Evolutionary conservation across 2,329 filamentous ascomycete species (phyloP).

Genomic region (Talaromyces verruculosus): DNA sequence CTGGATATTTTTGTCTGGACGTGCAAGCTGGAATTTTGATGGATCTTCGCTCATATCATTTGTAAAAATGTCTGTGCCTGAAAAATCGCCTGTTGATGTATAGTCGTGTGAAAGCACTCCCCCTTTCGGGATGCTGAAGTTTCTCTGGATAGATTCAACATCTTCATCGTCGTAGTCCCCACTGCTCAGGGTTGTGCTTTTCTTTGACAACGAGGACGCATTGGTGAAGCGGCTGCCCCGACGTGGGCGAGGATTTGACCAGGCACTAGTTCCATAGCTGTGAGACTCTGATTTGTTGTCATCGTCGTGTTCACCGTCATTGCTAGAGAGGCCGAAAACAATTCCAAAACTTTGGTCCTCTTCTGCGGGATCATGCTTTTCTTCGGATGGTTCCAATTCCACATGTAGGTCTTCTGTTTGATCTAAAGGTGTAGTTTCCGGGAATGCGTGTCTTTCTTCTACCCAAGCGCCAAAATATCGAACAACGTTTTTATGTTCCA

Average conservation of each 20-base stretch:
- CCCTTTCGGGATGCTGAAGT: slow-evolving; percentile 31
- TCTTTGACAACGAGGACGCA: slow-evolving; percentile 44
- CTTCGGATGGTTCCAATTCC: slow-evolving; percentile 1
- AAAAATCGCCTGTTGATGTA: slow-evolving; percentile 38
- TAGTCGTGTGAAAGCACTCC: slow-evolving; percentile 29
- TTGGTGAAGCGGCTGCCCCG: slow-evolving; percentile 40
- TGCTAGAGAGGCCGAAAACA: slow-evolving; percentile 42
- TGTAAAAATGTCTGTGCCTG: slow-evolving; percentile 43
- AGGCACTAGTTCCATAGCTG: slow-evolving; percentile 5
- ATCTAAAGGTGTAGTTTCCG: neutral
- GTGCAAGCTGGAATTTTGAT: slow-evolving; percentile 35
- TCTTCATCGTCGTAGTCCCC: slow-evolving; percentile 47
- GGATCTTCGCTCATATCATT: slow-evolving; percentile 41
- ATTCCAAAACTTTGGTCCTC: slow-evolving; percentile 39
- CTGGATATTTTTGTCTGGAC: slow-evolving; percentile 30
- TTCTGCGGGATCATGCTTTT: slow-evolving; percentile 17
- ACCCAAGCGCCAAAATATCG: slow-evolving; percentile 67
- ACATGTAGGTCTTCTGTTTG: neutral
- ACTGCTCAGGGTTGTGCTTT: slow-evolving; percentile 34
- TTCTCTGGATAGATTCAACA: slow-evolving; percentile 51
- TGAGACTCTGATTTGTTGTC: slow-evolving; percentile 27
- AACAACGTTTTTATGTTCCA: slow-evolving; percentile 67
- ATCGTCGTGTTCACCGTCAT: slow-evolving; percentile 28
- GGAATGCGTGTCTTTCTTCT: slow-evolving; percentile 46
- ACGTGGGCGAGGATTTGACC: slow-evolving; percentile 26